phyloP scores from a whole-genome alignment of 352 stramenopile species.

The Pythium coloratum region DNA sequence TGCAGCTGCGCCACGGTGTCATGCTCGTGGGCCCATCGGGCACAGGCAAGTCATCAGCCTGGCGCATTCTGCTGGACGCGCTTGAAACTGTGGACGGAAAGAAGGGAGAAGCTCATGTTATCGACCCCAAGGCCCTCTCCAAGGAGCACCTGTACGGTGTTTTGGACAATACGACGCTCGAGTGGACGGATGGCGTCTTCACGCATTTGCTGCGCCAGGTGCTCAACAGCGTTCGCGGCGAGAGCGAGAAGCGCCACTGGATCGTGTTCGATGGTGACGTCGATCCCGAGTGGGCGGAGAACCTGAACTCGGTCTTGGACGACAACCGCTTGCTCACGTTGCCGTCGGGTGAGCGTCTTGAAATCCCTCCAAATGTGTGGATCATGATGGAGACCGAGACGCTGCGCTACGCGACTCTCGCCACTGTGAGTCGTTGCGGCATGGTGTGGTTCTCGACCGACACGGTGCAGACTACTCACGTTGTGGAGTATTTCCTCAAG shows the following conservation, averaged over 20 bases:
- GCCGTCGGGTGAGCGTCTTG: conserved; percentile 97
- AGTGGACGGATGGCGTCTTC: conserved; percentile 99
- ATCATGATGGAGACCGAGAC: conserved; percentile 99
- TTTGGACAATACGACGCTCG: conserved; percentile 99
- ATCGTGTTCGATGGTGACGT: conserved; percentile 99
- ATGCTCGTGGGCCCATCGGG: conserved; percentile 99
- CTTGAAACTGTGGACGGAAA: conserved; percentile 94
- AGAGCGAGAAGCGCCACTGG: conserved; percentile 96
- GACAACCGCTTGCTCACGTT: conserved; percentile 99
- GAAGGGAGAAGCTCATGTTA: conserved; percentile 97
- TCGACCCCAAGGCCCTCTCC: conserved; percentile 99
- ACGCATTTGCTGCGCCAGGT: conserved; percentile 96
- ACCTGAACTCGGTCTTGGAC: conserved; percentile 99
- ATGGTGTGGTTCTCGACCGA: conserved; percentile 99
- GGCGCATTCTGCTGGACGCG: conserved; percentile 92
- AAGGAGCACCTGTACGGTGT: conserved; percentile 98
- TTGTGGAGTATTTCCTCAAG: conserved; percentile 86
- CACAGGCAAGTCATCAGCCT: conserved; percentile 96
- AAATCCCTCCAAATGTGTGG: conserved; percentile 98
- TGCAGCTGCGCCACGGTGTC: conserved; percentile 96
- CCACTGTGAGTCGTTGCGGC: conserved; percentile 99
- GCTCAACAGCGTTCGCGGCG: conserved; percentile 96
- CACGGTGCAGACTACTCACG: conserved; percentile 92
- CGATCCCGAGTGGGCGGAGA: conserved; percentile 99
- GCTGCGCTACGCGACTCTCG: conserved; percentile 97